Base-by-base conservation (phyloP, 768 basidiomycete genomes). In the Pulveroboletus sp. region DNA sequence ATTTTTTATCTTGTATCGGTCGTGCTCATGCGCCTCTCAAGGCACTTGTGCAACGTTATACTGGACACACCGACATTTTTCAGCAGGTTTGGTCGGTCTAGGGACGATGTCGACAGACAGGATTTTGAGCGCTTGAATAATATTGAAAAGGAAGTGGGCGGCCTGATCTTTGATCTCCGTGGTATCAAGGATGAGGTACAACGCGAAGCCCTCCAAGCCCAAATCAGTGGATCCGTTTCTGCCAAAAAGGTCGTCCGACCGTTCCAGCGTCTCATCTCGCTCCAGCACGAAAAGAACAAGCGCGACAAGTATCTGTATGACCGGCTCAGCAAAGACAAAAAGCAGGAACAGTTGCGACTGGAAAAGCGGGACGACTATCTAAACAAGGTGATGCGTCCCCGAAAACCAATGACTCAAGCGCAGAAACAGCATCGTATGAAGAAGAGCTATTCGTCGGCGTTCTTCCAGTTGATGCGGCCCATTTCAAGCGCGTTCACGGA, bases 381-480 rank as follows among this genome's bases (percentile, higher is more conserved):
- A 33, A 85, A 79, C 61, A 81, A 78, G 60, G 86, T 86, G 3
- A 89, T 91, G 85, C 69, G 76, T 36, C 65, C 69, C 5, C 71
- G 74, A 32, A 77, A 81, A 39, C 80, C 78, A 47, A 72, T 76
- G 49, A 65, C 73, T 0, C 64, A 75, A 5, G 72, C 69, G n/a
- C 80, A 80, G 60, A 88, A 90, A 66, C 84, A 85, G 47, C 87
- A 89, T 52, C 77, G 87, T n/a, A 82, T 85, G 68, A 91, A 91
- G 77, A 88, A 90, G 69, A 90, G 87, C 72, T 86, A 90, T 75
- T 90, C 79, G 17, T 74, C 84, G 1, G 85, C 87, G 5, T 86
- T 92, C 66, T 77, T 91, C 69, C 85, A 82, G 58, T 75, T 91
- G 70, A 91, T 91, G 84, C 79, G 90, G n/a, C 90, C 90, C 2